Evolutionary conservation across 176 grass and related monocot species (phyloP), one percentile per base, ranked within the genome.

Genomic region (Otatea glauca): DNA sequence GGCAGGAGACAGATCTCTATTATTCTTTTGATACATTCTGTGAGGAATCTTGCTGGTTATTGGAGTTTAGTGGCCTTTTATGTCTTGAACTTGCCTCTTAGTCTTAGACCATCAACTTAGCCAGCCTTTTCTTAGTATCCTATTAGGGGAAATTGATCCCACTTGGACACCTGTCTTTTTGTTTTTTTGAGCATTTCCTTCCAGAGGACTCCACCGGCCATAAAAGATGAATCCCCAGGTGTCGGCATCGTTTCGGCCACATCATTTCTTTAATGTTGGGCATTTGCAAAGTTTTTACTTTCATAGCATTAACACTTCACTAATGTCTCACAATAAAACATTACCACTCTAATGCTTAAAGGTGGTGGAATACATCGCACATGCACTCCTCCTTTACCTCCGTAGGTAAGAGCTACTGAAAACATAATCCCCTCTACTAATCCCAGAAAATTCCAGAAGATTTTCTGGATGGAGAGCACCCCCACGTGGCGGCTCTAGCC

Each of bases 221-320:
- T 85, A 80, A 89, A 89, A 88, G 51, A 88, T 76, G 89, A 92
- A 87, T 89, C 81, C 53, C 80, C 88, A 89, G 88, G 77, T 91
- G 88, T 87, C 67, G 82, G 63, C 49, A 73, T 79, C 62, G 6
- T 68, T 85, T 82, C n/a, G 34, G 72, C 86, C 49, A 59, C 70
- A 85, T 74, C 43, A 82, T 82, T 80, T 90, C 18, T 85, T 81
- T 82, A 72, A 68, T 83, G 73, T 50, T 74, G 61, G 43, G 55
- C 41, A 32, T 68, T 60, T 83, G 66, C 29, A 71, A 14, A 54
- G 23, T 76, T 65, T 53, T 10, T 17, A 43, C 4, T 76, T 64
- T 41, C 54, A 45, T 20, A 24, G 35, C 15, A 77, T 44, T 35
- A 17, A 3, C 62, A 7, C 13, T 2, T 16, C n/a, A 56, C 38